Evolutionary conservation across 768 basidiomycete genomes (phyloP), one percentile per base, ranked within the genome.

Genomic region (Suillus hirtellus): DNA sequence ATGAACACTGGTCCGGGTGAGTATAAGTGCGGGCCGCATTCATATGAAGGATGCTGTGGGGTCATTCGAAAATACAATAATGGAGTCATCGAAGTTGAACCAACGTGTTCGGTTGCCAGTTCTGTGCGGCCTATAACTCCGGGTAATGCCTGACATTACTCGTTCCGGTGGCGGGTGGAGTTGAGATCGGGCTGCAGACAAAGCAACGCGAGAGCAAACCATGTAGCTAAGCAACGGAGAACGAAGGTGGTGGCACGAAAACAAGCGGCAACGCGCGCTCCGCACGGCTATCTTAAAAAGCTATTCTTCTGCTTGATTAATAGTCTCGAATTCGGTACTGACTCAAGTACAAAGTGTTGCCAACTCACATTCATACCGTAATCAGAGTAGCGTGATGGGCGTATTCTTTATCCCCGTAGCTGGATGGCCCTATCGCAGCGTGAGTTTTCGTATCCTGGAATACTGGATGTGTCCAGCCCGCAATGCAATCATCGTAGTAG

Each of bases 161-260:
- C 46, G 27, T 19, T 52, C 17, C 4, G 31, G 50, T 34, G 50
- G 10, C 4, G 10, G 31, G 10, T 31, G 50, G 50, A 52, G 17
- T 19, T 19, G 50, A 31, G 52, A 53, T 34, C 31, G 12, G 5
- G 9, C 31, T 12, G 52, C 19, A 52, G 19, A 34, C 11, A 11
- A 53, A 53, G 31, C n/a, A 34, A 34, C 11, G 11, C 27, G 17
- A 31, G 24, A 8, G 49, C 12, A 8, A 49, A 14, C 21, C 12
- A 8, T 49, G 27, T 50, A 53, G 52, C 52, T 53, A 53, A 31
- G 52, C 52, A 34, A 53, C 52, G 10, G 31, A 19, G 34, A 53
- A 34, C 4, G 31, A 53, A 34, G 4, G 19, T 53, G 2, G 27
- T 31, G 50, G 50, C 11, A 53, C 5, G 35, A 34, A 19, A 53